phyloP scores from a whole-genome alignment of 1,139 yeast genomes.

The Hyphopichia wangnamkhiaoensis region DNA sequence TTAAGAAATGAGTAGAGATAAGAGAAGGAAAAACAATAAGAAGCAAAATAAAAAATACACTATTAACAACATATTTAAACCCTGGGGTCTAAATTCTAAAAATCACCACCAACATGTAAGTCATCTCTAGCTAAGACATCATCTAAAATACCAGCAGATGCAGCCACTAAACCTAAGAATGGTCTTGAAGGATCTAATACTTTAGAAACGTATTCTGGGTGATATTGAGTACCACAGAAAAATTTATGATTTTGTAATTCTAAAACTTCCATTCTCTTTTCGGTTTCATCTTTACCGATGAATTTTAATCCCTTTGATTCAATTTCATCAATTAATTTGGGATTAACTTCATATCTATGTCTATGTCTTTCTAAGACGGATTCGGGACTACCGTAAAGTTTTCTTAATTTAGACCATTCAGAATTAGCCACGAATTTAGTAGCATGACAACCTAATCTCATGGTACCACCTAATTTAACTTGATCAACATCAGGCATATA shows the following conservation, averaged over 20 bases:
- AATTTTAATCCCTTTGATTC: constrained; percentile 81
- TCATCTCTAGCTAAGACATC: constrained; percentile 51
- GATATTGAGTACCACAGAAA: constrained; percentile 95
- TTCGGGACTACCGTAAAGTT: constrained; percentile 73
- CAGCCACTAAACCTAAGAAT: constrained; percentile 93
- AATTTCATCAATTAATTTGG: constrained; percentile 66
- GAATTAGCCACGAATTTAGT: constrained; percentile 75
- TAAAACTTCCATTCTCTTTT: constrained; percentile 89
- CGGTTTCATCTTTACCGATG: constrained; percentile 91
- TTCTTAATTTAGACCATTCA: constrained; percentile 72
- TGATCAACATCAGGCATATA: constrained; percentile 99
- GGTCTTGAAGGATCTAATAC: constrained; percentile 97
- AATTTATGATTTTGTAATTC: constrained; percentile 83
- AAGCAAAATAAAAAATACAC: constrained; percentile 2
- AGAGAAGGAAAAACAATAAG: neutral
- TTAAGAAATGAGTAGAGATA: too few relatives aligned
- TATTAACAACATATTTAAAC: neutral
- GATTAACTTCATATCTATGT: constrained; percentile 97
- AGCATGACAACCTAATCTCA: constrained; percentile 95
- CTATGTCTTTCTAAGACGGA: constrained; percentile 92
- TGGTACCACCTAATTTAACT: constrained; percentile 95
- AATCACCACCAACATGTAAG: constrained; percentile 48
- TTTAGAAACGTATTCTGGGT: constrained; percentile 95
- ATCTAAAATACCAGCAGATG: constrained; percentile 79
- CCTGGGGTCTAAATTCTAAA: too few relatives aligned